Evolutionary conservation across 2,329 filamentous ascomycete genomes (phyloP), one percentile per base, ranked within the genome.

Genomic region (Aspergillus alliaceus): DNA sequence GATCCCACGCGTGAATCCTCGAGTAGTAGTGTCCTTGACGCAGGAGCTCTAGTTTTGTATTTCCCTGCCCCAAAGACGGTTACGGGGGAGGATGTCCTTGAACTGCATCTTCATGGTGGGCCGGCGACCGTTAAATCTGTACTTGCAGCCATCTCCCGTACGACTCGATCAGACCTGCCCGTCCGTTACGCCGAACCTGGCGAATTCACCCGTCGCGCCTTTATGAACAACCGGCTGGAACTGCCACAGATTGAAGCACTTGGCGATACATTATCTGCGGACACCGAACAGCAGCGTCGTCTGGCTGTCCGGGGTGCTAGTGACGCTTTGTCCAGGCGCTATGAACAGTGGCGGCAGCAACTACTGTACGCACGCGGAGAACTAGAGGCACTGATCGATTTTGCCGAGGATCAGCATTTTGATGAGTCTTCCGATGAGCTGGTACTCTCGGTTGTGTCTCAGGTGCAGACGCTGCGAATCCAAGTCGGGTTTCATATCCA

Each of bases 391-490:
- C 77, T 99, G 64, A 98, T 99, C 60, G 95, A 99, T 75, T 99
- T 99, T 72, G 90, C 91, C 1, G 95, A 99, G 72, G 95, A 98
- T 68, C 93, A 99, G 75, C 90, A 98, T 77, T 96, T 99, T 68
- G 93, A 98, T 65, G 92, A 96, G 74, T 88, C 90, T 2, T 90
- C 91, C 0, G 77, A 82, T 0, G 84, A 90, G 54, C 80, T 98
- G 22, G 82, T 96, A 44, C 72, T 70, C 0, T 91, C 87, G 49
- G 90, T 97, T 29, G 83, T 86, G 1, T 64, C 63, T 0, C 86
- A 92, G 68, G 84, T 96, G 2, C 69, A 73, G 1, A 72, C 69
- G 0, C 84, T 98, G 55, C 78, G 86, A 54, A 69, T 72, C 29
- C 82, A 87, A 56, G 87, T 98, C 58, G 77, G 79, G 14, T 73